These are phyloP conservation scores for Aspergillus sp. DNA, from an alignment of 2,329 filamentous ascomycete species.

Conservation along the genomic window DNA sequence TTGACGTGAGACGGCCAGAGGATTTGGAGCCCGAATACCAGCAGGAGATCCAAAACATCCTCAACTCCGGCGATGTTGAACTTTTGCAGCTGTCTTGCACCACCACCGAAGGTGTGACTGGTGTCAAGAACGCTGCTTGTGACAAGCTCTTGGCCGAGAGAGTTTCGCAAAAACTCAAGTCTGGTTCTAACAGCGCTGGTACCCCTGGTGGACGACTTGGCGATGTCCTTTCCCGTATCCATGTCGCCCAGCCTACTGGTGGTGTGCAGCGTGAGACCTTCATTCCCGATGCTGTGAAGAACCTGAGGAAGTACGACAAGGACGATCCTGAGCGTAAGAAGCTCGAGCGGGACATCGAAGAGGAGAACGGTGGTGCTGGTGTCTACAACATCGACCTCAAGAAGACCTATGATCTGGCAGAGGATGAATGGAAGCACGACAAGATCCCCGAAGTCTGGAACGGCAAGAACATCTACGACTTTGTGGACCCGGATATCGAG, in stretches of 20 bases:
- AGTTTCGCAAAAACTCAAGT: slow-evolving; percentile 91
- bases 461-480: slow-evolving; percentile 96
- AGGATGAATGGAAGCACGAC: slow-evolving; percentile 93
- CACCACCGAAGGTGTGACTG: slow-evolving; percentile 86
- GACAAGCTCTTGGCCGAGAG: slow-evolving; percentile 87
- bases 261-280: slow-evolving; percentile 72
- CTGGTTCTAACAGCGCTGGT: slow-evolving; percentile 71
- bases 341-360: slow-evolving; percentile 81
- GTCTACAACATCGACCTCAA: slow-evolving; percentile 93
- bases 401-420: slow-evolving; percentile 77
- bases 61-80: slow-evolving; percentile 85
- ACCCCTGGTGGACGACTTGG: slow-evolving; percentile 73
- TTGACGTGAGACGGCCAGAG: slow-evolving; percentile 81
- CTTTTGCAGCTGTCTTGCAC: slow-evolving; percentile 90
- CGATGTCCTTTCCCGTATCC: slow-evolving; percentile 87
- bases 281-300: slow-evolving; percentile 78
- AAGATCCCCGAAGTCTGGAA: slow-evolving; percentile 90
- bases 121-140: slow-evolving; percentile 91
- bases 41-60: slow-evolving; percentile 67
- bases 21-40: slow-evolving; percentile 76
- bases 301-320: slow-evolving; percentile 82
- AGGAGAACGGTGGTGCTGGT: slow-evolving; percentile 86
- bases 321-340: slow-evolving; percentile 72
- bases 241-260: slow-evolving; percentile 89
- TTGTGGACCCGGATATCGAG: slow-evolving; percentile 94